Evolutionary conservation across 768 basidiomycete genomes (phyloP).

Genomic region (Dentipellis sp.): DNA sequence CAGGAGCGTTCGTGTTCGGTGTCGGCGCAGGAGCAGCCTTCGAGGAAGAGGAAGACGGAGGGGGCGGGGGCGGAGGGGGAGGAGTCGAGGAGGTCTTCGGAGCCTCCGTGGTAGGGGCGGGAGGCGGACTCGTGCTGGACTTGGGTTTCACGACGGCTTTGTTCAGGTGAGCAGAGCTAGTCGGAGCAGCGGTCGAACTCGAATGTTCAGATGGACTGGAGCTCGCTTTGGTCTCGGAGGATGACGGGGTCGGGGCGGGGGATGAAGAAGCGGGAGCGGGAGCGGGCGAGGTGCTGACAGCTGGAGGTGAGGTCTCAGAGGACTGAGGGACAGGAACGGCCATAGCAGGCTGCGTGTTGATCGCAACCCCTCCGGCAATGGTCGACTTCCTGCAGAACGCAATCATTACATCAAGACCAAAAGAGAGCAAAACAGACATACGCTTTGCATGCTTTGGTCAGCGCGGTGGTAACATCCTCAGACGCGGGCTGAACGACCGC

Average conservation of each 20-base stretch:
- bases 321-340: background rate
- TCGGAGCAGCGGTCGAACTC: conserved; percentile 15
- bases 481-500: conserved; percentile 31
- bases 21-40: conserved; percentile 1
- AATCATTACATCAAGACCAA: background rate
- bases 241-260: background rate
- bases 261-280: conserved; percentile 2
- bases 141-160: background rate
- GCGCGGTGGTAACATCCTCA: conserved; percentile 25
- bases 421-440: background rate
- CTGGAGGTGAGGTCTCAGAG: background rate
- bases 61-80: conserved; percentile 7
- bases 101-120: conserved; percentile 13
- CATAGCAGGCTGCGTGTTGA: background rate
- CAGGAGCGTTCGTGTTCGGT: conserved; percentile 10
- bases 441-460: conserved; percentile 32
- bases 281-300: background rate
- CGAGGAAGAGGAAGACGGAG: background rate
- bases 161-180: conserved; percentile 9
- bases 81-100: conserved; percentile 1
- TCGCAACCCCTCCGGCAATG: conserved; percentile 1
- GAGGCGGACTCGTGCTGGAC: conserved; percentile 7
- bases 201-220: conserved; percentile 10
- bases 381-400: background rate
- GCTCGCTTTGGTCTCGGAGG: conserved; percentile 1